Evolutionary conservation across 202 grass and related monocot genomes (phyloP), one percentile per base, ranked within the genome.

Genomic region (Cymbopogon flexuosus): DNA sequence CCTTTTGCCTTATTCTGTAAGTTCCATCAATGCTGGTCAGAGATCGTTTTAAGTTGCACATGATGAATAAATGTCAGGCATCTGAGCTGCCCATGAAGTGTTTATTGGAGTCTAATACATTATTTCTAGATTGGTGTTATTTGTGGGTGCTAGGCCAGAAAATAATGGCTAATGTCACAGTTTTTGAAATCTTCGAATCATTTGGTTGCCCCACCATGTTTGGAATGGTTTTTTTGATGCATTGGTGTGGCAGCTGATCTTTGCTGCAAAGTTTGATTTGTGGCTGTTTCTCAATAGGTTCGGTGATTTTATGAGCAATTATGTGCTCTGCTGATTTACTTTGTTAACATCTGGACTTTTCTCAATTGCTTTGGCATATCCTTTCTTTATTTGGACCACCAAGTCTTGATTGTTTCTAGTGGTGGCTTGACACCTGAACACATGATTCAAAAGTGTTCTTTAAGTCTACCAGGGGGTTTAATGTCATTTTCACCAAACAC

Each of bases 21-120:
- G 61, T 68, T 79, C 27, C 2, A 23, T 3, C 39, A 34, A 2
- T 79, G 6, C 36, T 78, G 15, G 23, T 2, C 5, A 24, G 22
- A 59, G 62, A 40, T 69, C 51, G 10, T 15, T 70, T 77, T 56
- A 58, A 70, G 57, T 73, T 59, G 46, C 49, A 87, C 57, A n/a
- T 47, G 37, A 27, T 78, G 57, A 29, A 46, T 27, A 56, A 36
- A 16, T 60, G 8, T 14, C 45, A n/a, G 2, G 4, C 11, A 52
- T 54, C 31, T 39, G 10, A 13, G 24, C 46, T 21, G 57, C 72
- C 33, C 49, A 27, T 30, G 19, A 57, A 66, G 8, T 74, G 18
- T 46, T 51, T 57, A 57, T 54, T 30, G 21, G 18, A 52, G 78
- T 33, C 15, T 18, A 51, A 33, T 33, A 33, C 37, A n/a, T 21